Percentiles rank a stretch among this genome's conserved stretches.
These are phyloP conservation scores for Piloderma croceum DNA, from an alignment of 768 basidiomycete genomes.

Conservation along the genomic window DNA sequence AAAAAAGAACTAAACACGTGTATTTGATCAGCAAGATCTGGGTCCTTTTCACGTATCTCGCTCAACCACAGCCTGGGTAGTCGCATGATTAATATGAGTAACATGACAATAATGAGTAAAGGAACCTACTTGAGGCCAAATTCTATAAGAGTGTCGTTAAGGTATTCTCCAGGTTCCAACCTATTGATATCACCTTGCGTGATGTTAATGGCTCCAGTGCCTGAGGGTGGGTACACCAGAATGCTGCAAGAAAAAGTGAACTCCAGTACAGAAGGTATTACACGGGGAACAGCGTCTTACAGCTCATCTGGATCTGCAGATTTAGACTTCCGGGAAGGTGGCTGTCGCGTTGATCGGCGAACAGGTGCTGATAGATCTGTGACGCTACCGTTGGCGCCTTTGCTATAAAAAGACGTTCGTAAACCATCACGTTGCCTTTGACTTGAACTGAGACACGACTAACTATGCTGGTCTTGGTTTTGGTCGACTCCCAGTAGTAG, in stretches of 20 bases:
- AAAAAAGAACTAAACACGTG: slow-evolving; percentile 98
- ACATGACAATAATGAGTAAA: background rate
- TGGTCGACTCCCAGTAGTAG: too few species aligned
- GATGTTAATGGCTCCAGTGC: slow-evolving; percentile 73
- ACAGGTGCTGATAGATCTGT: slow-evolving; percentile 8
- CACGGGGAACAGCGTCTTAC: too few species aligned
- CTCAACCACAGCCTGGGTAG: slow-evolving; percentile 61
- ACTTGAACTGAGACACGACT: too few species aligned
- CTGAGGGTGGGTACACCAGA: slow-evolving; percentile 65
- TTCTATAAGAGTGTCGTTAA: slow-evolving; percentile 96
- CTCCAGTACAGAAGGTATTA: background rate
- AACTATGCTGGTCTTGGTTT: too few species aligned
- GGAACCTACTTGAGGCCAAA: slow-evolving; percentile 82
- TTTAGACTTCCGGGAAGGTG: slow-evolving; percentile 20
- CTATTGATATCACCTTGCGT: slow-evolving; percentile 74
- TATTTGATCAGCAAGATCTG: slow-evolving; percentile 62
- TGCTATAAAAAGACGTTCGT: slow-evolving; percentile 2
- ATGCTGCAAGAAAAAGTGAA: slow-evolving; percentile 42
- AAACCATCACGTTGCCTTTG: too few species aligned
- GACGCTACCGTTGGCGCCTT: slow-evolving; percentile 4
- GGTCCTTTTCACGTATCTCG: slow-evolving; percentile 47
- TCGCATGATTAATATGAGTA: slow-evolving; percentile 4
- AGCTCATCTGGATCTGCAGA: slow-evolving; percentile 56
- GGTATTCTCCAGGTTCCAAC: slow-evolving; percentile 72
- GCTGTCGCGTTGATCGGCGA: slow-evolving; percentile 34